A percentile compares a stretch with the other conserved stretches of the same genome.
phyloP scores from a whole-genome alignment of 2,329 filamentous ascomycete species.

The Mycosphaerella sp. region DNA sequence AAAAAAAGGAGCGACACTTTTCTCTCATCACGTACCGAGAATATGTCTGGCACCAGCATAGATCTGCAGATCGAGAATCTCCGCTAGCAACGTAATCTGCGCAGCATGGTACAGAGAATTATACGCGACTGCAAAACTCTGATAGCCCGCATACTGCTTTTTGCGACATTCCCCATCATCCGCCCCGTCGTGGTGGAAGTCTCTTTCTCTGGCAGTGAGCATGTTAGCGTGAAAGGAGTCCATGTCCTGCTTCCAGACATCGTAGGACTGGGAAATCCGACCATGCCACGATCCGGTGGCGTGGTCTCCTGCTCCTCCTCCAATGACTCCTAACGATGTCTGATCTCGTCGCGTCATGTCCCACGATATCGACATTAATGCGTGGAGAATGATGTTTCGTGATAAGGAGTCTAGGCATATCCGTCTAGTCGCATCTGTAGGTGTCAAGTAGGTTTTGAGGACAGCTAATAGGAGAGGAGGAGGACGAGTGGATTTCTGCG shows the following conservation, averaged over 20 bases:
- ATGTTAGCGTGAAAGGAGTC: conserved; percentile 28
- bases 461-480: conserved; percentile 45
- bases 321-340: conserved; percentile 46
- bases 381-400: conserved; percentile 52
- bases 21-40: no score
- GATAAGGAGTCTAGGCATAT: conserved; percentile 49
- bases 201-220: conserved; percentile 39
- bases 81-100: conserved; percentile 51
- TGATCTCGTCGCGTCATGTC: conserved; percentile 58
- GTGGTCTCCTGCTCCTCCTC: not conserved
- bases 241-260: conserved; percentile 55
- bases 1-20: no score
- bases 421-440: conserved; percentile 36
- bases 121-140: conserved; percentile 46
- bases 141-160: conserved; percentile 38
- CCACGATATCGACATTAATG: conserved; percentile 57
- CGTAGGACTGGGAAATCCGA: conserved; percentile 50
- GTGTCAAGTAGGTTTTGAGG: conserved; percentile 53
- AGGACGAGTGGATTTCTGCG: conserved; percentile 1
- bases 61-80: conserved; percentile 57
- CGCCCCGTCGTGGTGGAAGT: conserved; percentile 30
- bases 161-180: not conserved
- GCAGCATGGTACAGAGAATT: conserved; percentile 55
- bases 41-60: conserved; percentile 56
- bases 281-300: conserved; percentile 46